A percentile compares a stretch with the other conserved stretches of the same genome.
Evolutionary conservation across 2,329 filamentous ascomycete species (phyloP).

Genomic region (Monosporascus sp.): DNA sequence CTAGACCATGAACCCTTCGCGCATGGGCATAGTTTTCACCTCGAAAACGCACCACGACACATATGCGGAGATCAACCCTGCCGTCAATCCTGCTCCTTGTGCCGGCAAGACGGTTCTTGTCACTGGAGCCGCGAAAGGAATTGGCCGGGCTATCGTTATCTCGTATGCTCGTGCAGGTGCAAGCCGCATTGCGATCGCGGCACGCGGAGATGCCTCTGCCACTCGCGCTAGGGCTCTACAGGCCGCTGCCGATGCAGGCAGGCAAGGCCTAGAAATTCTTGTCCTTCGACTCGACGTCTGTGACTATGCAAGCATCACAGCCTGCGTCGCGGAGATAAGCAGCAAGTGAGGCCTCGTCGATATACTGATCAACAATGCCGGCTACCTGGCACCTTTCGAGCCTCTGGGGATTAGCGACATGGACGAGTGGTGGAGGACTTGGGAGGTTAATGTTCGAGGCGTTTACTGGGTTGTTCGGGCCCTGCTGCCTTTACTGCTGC

Average conservation of each 20-base stretch:
- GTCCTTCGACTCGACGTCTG: slow-evolving; percentile 35
- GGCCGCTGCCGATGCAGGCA: slow-evolving; percentile 27
- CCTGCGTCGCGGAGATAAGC: slow-evolving; percentile 20
- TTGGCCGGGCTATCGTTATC: slow-evolving; percentile 48
- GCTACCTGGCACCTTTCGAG: slow-evolving; percentile 31
- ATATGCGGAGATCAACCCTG: slow-evolving; percentile 45
- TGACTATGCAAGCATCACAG: slow-evolving; percentile 25
- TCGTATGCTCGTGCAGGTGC: slow-evolving; percentile 51
- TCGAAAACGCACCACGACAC: slow-evolving; percentile 40
- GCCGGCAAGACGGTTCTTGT: slow-evolving; percentile 40
- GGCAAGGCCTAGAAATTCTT: slow-evolving; percentile 34
- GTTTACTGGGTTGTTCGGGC: slow-evolving; percentile 37
- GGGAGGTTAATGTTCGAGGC: slow-evolving; percentile 47
- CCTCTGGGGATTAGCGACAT: slow-evolving; percentile 33
- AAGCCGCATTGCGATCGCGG: slow-evolving; percentile 46
- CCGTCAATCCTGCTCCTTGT: slow-evolving; percentile 28
- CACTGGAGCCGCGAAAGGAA: slow-evolving; percentile 49
- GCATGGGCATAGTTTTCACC: slow-evolving; percentile 16
- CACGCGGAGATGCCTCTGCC: slow-evolving; percentile 41
- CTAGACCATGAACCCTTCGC: too few species aligned
- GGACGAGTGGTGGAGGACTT: slow-evolving; percentile 40
- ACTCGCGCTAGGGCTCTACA: slow-evolving; percentile 29
- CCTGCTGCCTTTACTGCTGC: slow-evolving; percentile 43
- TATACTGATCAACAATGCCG: slow-evolving; percentile 39
- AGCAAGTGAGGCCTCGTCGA: slow-evolving; percentile 31